Percentiles rank a stretch among this genome's conserved stretches.
Evolutionary conservation across 352 stramenopile species (phyloP).

Genomic region (Pythium sp.): DNA sequence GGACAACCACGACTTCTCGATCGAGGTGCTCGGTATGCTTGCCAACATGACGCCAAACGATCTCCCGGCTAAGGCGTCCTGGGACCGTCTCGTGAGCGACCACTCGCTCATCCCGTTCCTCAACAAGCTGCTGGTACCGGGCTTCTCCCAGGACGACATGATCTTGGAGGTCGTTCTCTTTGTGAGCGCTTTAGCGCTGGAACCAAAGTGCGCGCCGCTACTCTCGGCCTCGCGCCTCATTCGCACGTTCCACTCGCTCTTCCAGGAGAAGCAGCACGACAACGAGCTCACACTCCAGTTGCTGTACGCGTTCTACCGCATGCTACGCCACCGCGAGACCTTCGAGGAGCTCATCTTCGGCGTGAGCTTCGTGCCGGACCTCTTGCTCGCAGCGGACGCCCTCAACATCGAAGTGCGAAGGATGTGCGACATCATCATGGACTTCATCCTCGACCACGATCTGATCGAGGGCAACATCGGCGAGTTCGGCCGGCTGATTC

Average conservation of each 20-base stretch:
- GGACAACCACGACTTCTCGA: slow-evolving; percentile 92
- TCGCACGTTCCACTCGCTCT: slow-evolving; percentile 73
- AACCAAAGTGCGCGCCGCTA: slow-evolving; percentile 80
- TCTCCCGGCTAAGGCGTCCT: slow-evolving; percentile 84
- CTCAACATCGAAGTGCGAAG: slow-evolving; percentile 79
- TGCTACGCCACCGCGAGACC: slow-evolving; percentile 69
- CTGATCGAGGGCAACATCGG: slow-evolving; percentile 57
- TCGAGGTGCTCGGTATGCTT: slow-evolving; percentile 92
- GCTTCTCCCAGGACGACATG: slow-evolving; percentile 92
- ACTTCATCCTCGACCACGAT: slow-evolving; percentile 81
- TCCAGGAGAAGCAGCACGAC: slow-evolving; percentile 87
- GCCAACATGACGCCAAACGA: slow-evolving; percentile 92
- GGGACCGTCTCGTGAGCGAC: slow-evolving; percentile 88
- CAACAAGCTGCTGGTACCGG: slow-evolving; percentile 89
- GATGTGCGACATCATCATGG: slow-evolving; percentile 87
- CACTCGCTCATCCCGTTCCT: slow-evolving; percentile 87
- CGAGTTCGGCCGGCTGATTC: slow-evolving; percentile 77
- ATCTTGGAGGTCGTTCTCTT: slow-evolving; percentile 90
- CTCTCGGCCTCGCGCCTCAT: slow-evolving; percentile 71
- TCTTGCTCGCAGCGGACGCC: slow-evolving; percentile 73
- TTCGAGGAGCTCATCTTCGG: slow-evolving; percentile 81
- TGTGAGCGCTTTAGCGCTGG: slow-evolving; percentile 69
- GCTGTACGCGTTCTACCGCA: slow-evolving; percentile 76
- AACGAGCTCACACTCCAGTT: slow-evolving; percentile 83
- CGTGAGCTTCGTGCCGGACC: slow-evolving; percentile 68